Conservation (phyloP, 1,284 basidiomycete species). For the Pholiota adiposa region DNA sequence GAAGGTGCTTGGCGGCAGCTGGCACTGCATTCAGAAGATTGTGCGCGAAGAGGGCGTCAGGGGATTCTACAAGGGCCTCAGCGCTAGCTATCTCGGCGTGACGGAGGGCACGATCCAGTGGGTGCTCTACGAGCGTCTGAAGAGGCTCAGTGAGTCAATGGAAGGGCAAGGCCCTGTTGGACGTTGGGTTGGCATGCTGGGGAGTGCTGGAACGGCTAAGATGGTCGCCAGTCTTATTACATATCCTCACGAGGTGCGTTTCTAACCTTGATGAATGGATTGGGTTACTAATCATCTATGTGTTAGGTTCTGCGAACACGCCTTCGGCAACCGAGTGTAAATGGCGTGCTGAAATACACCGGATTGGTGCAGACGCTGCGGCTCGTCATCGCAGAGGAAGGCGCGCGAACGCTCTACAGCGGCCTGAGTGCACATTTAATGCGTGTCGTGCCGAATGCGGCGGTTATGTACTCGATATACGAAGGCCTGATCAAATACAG, state of each 20-base stretch:
- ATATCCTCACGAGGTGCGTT: constrained; percentile 91
- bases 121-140: constrained; percentile 92
- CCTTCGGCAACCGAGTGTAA: constrained; percentile 78
- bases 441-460: constrained; percentile 96
- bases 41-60: constrained; percentile 80
- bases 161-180: constrained; percentile 58
- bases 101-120: constrained; percentile 98
- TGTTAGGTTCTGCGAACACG: constrained; percentile 93
- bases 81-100: constrained; percentile 94
- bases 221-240: constrained; percentile 92
- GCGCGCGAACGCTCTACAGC: constrained; percentile 84
- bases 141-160: constrained; percentile 59
- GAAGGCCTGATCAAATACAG: constrained; percentile 75
- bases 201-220: constrained; percentile 93
- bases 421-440: constrained; percentile 95
- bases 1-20: constrained; percentile 56
- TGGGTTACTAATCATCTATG: not conserved
- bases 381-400: constrained; percentile 91
- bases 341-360: constrained; percentile 83
- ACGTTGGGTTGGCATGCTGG: constrained; percentile 84
- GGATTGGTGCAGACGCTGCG: constrained; percentile 87
- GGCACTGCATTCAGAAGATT: constrained; percentile 74
- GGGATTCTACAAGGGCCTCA: constrained; percentile 95
- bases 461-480: constrained; percentile 93
- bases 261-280: not conserved